phyloP scores from a whole-genome alignment of 352 stramenopile species.

The Hyaloperonospora brassicae region DNA sequence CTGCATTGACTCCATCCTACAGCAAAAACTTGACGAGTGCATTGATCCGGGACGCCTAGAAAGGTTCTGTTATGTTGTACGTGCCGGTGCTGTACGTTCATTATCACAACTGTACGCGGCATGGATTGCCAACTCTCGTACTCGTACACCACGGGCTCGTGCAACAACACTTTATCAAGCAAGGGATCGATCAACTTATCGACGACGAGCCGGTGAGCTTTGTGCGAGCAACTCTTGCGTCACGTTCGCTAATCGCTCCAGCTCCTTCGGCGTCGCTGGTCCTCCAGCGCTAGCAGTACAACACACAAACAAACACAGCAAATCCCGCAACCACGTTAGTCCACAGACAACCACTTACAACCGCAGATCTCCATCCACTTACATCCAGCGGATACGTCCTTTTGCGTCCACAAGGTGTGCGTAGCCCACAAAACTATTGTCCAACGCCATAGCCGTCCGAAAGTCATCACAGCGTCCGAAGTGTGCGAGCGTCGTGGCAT shows the following conservation, averaged over 20 bases:
- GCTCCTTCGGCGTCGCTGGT: conserved; percentile 50
- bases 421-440: conserved; percentile 86
- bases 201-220: conserved; percentile 23
- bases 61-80: too few species aligned
- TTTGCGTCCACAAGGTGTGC: conserved; percentile 73
- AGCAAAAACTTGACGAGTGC: too few species aligned
- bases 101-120: conserved; percentile 16
- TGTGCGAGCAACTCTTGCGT: conserved; percentile 55
- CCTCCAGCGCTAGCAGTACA: conserved; percentile 46
- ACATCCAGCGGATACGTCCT: conserved; percentile 82
- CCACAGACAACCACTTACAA: not conserved
- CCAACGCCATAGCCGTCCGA: conserved; percentile 63
- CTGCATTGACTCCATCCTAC: too few species aligned
- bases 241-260: conserved; percentile 48
- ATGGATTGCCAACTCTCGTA: conserved; percentile 6
- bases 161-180: conserved; percentile 1
- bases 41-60: too few species aligned
- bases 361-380: conserved; percentile 19
- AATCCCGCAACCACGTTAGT: conserved; percentile 1
- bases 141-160: conserved; percentile 3
- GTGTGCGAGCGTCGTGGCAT: conserved; percentile 50
- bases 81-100: not conserved
- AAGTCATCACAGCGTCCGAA: conserved; percentile 81
- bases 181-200: conserved; percentile 14
- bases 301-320: conserved; percentile 3